phyloP scores from a whole-genome alignment of 805 yeast genomes.

The Cyberlindnera lachancei region DNA sequence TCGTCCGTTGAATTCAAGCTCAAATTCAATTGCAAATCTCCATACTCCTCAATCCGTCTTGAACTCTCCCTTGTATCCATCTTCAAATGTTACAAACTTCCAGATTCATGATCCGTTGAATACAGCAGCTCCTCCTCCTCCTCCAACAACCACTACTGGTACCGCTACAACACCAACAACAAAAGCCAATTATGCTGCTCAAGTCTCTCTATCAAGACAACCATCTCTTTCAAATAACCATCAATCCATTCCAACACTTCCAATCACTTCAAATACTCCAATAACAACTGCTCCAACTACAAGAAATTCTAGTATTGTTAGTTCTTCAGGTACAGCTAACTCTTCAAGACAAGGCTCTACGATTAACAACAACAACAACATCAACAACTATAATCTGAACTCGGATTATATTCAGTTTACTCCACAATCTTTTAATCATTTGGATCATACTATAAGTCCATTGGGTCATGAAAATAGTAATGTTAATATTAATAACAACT shows the following conservation, averaged over 20 bases:
- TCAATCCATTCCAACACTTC: no score
- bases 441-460: conserved; percentile 1
- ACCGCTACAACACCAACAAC: conserved; percentile 3
- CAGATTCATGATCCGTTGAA: neutral
- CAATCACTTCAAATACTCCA: no score
- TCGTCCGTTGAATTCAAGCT: no score
- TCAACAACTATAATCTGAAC: no score
- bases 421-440: conserved; percentile 8
- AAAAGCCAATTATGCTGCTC: conserved; percentile 1
- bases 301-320: conserved; percentile 15
- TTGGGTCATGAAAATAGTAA: no score
- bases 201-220: conserved; percentile 10
- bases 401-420: conserved; percentile 19
- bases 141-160: conserved; percentile 1
- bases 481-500: no score
- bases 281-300: conserved; percentile 2
- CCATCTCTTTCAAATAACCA: conserved; percentile 7
- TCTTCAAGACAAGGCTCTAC: conserved; percentile 24
- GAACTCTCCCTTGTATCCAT: no score
- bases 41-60: no score
- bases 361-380: no score
- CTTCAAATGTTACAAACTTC: no score
- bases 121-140: neutral
- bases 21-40: no score
- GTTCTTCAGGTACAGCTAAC: conserved; percentile 9